Percentiles rank a stretch among this genome's conserved stretches.
These are phyloP conservation scores for Echria macrotheca DNA, from an alignment of 495 filamentous ascomycete species.

Conservation along the genomic window DNA sequence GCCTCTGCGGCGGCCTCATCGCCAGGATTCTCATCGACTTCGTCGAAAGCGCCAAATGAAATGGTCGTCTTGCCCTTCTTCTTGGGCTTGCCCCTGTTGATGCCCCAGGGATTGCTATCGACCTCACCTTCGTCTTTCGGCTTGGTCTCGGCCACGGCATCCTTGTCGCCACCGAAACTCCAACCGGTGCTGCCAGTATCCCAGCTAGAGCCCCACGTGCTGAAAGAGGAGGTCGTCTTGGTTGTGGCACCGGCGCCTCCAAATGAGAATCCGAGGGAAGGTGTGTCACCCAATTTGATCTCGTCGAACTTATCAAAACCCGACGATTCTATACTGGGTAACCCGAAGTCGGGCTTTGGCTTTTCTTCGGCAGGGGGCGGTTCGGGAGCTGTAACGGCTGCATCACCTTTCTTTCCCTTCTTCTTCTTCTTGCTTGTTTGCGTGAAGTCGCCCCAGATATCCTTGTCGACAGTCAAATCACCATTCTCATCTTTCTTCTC, in stretches of 20 bases:
- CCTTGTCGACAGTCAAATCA: constrained; percentile 19
- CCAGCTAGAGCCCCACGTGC: constrained; percentile 35
- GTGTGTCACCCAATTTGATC: constrained; percentile 42
- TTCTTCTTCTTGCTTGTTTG: constrained; percentile 44
- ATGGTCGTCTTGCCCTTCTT: constrained; percentile 36
- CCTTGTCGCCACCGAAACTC: constrained; percentile 7
- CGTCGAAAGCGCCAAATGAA: constrained; percentile 34
- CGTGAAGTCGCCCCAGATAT: constrained; percentile 8
- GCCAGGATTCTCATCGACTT: no score
- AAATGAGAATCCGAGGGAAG: constrained; percentile 34
- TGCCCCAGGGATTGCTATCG: constrained; percentile 37
- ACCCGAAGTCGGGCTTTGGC: constrained; percentile 13
- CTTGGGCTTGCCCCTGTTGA: constrained; percentile 36
- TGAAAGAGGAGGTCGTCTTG: constrained; percentile 26
- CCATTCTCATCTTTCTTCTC: constrained; percentile 13
- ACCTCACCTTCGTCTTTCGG: constrained; percentile 20
- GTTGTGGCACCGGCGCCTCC: constrained; percentile 15
- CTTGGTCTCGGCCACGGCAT: constrained; percentile 15
- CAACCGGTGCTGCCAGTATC: constrained; percentile 21
- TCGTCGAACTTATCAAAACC: constrained; percentile 39
- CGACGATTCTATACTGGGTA: constrained; percentile 16
- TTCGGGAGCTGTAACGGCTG: constrained; percentile 15
- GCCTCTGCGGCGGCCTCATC: constrained; percentile 24
- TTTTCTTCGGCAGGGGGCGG: constrained; percentile 18
- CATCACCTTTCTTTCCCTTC: constrained; percentile 36